These are phyloP conservation scores for Thelonectria discophora DNA, from an alignment of 2,329 filamentous ascomycete genomes.

Conservation along the genomic window DNA sequence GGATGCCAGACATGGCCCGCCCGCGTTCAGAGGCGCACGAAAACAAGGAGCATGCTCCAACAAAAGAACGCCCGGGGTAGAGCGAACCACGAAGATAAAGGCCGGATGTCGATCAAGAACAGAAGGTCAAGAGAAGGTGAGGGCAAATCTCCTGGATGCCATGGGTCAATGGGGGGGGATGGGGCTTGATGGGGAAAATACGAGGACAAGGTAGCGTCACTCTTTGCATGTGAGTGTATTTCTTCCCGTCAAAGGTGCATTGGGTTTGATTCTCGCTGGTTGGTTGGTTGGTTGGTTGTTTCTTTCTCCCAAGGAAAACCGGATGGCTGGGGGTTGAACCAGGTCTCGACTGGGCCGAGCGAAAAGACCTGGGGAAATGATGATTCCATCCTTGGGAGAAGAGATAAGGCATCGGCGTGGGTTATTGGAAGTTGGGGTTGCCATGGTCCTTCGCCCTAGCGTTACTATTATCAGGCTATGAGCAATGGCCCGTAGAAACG, in stretches of 20 bases:
- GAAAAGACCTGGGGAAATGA: constrained; percentile 14
- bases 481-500: constrained; percentile 14
- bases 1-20: not conserved
- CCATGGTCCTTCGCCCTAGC: constrained; percentile 13
- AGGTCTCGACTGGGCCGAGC: constrained; percentile 13
- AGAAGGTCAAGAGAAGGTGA: not conserved
- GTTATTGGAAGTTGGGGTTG: constrained; percentile 4
- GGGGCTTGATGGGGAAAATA: constrained; percentile 22
- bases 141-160: constrained; percentile 9
- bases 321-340: constrained; percentile 6
- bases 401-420: constrained; percentile 33
- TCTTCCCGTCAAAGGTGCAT: not conserved
- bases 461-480: constrained; percentile 17
- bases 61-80: not conserved
- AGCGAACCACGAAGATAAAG: not conserved
- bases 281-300: not conserved
- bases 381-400: constrained; percentile 12
- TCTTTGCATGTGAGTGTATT: not conserved
- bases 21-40: not conserved
- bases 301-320: not conserved
- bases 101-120: constrained; percentile 4
- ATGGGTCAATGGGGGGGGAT: not conserved
- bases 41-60: constrained; percentile 2
- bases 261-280: not conserved
- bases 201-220: constrained; percentile 20